phyloP scores from a whole-genome alignment of 768 basidiomycete species.

The Aureoboletus auriporus region DNA sequence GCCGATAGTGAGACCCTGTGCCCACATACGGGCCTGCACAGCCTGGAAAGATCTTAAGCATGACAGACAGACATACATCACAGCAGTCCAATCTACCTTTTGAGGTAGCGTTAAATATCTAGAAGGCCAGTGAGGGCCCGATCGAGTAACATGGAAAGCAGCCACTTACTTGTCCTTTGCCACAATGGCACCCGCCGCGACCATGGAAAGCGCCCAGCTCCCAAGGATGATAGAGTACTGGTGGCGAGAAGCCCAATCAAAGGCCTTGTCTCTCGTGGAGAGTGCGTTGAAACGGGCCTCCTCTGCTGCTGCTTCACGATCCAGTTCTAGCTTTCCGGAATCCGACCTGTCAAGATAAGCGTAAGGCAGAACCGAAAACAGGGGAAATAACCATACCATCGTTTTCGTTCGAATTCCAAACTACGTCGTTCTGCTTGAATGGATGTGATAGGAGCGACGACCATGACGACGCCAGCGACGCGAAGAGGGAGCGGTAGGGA shows the following conservation, averaged over 20 bases:
- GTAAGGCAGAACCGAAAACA: neutral
- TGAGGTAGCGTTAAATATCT: slow-evolving; percentile 28
- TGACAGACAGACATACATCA: too few relatives aligned
- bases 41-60: slow-evolving; percentile 43
- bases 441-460: slow-evolving; percentile 62
- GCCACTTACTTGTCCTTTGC: slow-evolving; percentile 56
- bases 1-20: slow-evolving; percentile 76
- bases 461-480: slow-evolving; percentile 59
- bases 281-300: slow-evolving; percentile 49
- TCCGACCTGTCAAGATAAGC: slow-evolving; percentile 30
- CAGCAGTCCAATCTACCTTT: slow-evolving; percentile 15
- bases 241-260: slow-evolving; percentile 62
- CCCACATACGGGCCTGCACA: slow-evolving; percentile 89
- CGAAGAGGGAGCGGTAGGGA: slow-evolving; percentile 65
- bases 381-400: slow-evolving; percentile 44
- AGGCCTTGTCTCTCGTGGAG: slow-evolving; percentile 46
- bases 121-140: neutral
- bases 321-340: slow-evolving; percentile 49
- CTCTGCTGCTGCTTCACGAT: slow-evolving; percentile 34
- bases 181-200: slow-evolving; percentile 60
- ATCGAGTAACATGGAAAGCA: neutral
- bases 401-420: slow-evolving; percentile 56
- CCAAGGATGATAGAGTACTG: slow-evolving; percentile 73
- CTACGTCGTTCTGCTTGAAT: slow-evolving; percentile 74
- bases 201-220: slow-evolving; percentile 70